Base-by-base conservation (phyloP, 1,139 yeast species). In the Blastobotrys malaysiensis region DNA sequence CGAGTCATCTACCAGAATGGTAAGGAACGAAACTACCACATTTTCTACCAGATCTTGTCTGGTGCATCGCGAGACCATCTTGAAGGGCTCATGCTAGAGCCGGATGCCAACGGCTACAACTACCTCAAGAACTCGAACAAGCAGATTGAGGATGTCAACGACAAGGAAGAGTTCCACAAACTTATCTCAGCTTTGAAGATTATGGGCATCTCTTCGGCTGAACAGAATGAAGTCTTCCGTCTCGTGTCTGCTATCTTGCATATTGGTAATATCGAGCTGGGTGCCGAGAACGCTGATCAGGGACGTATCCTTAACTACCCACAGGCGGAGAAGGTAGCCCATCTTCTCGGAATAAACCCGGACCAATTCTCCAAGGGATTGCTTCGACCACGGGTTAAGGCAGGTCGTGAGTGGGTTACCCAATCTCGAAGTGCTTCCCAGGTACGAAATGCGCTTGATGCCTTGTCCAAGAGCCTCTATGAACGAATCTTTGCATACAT, bases 1-100 rank as follows among this genome's bases (percentile, higher is more conserved):
- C 81, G 99, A 64, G 97, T 95, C 16, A 86, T 89, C n/a, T 74
- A 80, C 49, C 98, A 90, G 70, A 81, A 86, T 50, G 59, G 73
- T 5, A 74, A 80, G 18, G 99, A 93, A 70, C 78, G 99, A 67
- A 93, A 91, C 67, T 93, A 93, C 68, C 99, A 93, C 69, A 81
- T 91, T 4, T 93, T 93, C 67, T 95, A 93, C 69, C 98, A 95
- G 67, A 72, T 95, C 47, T 72, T 95, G 36, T 75, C 79, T 52
- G 96, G 97, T 9, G 80, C 87, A 21, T 68, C 82, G 1, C 72
- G 72, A 4, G 74, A 74, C 6, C 74, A 81, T 36, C 72, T 84
- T 27, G 63, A 77, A 5, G 69, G 76, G 24, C 75, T 87, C 44
- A 75, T 78, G 3, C 71, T 88, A 26, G 72, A 74, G 6, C 70